Evolutionary conservation across 2,329 filamentous ascomycete species (phyloP).

Genomic region (Microcyclospora pomicola): DNA sequence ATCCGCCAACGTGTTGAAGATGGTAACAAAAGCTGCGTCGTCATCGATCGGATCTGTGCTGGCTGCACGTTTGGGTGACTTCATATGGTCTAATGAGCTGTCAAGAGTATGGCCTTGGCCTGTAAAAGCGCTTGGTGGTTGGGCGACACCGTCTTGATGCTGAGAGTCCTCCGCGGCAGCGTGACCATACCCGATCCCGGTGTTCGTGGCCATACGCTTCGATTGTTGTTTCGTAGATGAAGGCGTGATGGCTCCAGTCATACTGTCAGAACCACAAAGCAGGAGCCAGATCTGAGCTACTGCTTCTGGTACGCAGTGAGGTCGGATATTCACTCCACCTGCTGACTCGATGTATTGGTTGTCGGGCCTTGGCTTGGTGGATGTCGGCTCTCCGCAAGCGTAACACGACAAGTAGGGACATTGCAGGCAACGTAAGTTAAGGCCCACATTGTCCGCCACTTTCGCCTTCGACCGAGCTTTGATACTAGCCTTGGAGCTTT

Average conservation of each 20-base stretch:
- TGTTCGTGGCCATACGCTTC: not conserved
- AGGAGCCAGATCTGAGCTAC: slow-evolving; percentile 25
- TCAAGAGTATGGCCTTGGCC: not conserved
- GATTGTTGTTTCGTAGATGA: not conserved
- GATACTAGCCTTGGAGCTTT: not conserved
- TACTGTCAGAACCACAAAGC: slow-evolving; percentile 24
- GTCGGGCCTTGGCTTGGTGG: not conserved
- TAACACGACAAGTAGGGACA: slow-evolving; percentile 10
- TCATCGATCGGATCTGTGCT: slow-evolving; percentile 1
- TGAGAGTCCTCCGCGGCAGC: not conserved
- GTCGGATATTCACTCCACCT: slow-evolving; percentile 6
- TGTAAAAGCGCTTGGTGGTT: not conserved
- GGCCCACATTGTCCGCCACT: not conserved
- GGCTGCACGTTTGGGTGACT: not conserved
- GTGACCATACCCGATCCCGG: slow-evolving; percentile 2
- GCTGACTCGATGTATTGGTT: not conserved
- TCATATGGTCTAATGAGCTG: not conserved
- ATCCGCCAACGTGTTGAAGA: slow-evolving; percentile 3
- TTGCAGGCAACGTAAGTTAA: not conserved
- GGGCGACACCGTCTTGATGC: not conserved
- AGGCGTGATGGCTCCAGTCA: slow-evolving; percentile 7
- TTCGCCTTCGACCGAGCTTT: not conserved
- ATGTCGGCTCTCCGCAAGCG: not conserved
- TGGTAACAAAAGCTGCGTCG: slow-evolving; percentile 10
- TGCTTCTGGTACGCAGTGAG: slow-evolving; percentile 24